These are phyloP conservation scores for Zygnema cylindricum DNA, from an alignment of 139 green algal species.

Conservation along the genomic window DNA sequence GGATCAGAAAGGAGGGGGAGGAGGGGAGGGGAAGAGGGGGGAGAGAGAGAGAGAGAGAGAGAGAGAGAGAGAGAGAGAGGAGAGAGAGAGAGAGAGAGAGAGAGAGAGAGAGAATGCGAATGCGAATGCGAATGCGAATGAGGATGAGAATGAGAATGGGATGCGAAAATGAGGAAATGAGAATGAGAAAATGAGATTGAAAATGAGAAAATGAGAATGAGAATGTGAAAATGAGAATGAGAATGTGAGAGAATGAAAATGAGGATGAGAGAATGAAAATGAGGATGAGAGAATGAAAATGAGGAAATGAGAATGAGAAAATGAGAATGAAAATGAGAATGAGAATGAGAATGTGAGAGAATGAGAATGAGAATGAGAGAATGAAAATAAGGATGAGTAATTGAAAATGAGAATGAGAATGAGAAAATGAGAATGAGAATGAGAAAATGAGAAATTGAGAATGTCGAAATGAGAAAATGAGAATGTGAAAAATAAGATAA, in stretches of 20 bases:
- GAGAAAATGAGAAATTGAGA: neutral
- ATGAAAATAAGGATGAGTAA: neutral
- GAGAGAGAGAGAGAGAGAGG: too few relatives aligned
- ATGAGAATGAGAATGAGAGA: slow-evolving; percentile 6
- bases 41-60: too few relatives aligned
- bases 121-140: neutral
- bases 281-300: neutral
- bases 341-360: neutral
- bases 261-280: neutral
- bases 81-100: slow-evolving; percentile 22
- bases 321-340: slow-evolving; percentile 1
- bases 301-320: slow-evolving; percentile 2
- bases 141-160: neutral
- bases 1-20: too few relatives aligned
- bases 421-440: neutral
- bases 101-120: slow-evolving; percentile 11
- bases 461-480: neutral
- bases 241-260: neutral
- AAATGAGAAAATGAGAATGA: neutral
- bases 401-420: neutral
- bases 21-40: too few relatives aligned
- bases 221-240: neutral
- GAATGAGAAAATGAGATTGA: neutral
- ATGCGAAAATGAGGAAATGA: neutral
- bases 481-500: neutral